Evolutionary conservation across 495 filamentous ascomycete species (phyloP).

Genomic region (Poronia punctata): DNA sequence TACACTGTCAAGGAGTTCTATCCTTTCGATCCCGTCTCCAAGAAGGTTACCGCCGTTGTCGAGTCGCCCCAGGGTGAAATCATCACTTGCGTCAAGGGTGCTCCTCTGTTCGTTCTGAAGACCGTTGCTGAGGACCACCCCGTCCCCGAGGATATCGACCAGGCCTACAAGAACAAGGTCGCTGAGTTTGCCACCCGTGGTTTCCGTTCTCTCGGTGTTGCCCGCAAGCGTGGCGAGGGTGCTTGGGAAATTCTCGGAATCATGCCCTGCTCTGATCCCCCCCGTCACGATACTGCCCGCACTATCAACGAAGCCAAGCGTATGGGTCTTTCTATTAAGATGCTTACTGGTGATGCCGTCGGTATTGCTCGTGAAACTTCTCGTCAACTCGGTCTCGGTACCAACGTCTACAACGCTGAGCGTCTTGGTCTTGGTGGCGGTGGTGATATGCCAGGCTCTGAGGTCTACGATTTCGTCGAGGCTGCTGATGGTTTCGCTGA

Average conservation of each 20-base stretch:
- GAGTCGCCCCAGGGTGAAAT: constrained; percentile 72
- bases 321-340: constrained; percentile 86
- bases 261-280: constrained; percentile 88
- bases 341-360: constrained; percentile 94
- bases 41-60: constrained; percentile 82
- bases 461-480: constrained; percentile 92
- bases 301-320: constrained; percentile 85
- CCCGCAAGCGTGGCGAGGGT: constrained; percentile 69
- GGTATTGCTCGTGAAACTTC: constrained; percentile 89
- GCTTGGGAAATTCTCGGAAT: constrained; percentile 89
- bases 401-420: constrained; percentile 91
- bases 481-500: constrained; percentile 92
- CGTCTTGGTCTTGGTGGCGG: constrained; percentile 74
- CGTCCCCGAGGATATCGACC: constrained; percentile 63
- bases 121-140: constrained; percentile 76
- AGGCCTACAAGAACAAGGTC: constrained; percentile 82
- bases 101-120: constrained; percentile 75
- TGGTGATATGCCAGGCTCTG: constrained; percentile 85
- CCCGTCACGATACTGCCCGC: constrained; percentile 82
- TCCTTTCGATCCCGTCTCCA: constrained; percentile 91
- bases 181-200: constrained; percentile 85
- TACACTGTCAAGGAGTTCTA: constrained; percentile 75
- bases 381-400: constrained; percentile 82
- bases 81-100: constrained; percentile 86
- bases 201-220: constrained; percentile 88